Evolutionary conservation across 2,329 filamentous ascomycete species (phyloP).

Genomic region (Coniochaeta sp.): DNA sequence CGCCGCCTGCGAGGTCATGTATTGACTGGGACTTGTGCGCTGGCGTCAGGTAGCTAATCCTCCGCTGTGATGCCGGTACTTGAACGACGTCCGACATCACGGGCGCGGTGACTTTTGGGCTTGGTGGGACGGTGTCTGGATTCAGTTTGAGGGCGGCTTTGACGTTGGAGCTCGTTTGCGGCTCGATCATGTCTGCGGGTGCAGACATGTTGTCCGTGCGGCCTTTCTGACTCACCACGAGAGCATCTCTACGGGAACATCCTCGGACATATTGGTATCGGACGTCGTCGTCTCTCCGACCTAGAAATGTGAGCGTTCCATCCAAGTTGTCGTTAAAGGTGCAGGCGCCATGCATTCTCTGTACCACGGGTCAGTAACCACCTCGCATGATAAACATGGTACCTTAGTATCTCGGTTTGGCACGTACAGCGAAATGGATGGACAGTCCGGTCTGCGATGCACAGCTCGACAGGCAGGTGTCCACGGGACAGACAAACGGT

Average conservation of each 20-base stretch:
- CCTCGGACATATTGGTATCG: background rate
- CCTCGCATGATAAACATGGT: background rate
- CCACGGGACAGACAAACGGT: constrained; percentile 9
- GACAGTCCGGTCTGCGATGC: background rate
- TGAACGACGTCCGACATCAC: background rate
- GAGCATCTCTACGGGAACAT: constrained; percentile 3
- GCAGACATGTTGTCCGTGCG: no score
- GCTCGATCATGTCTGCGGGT: no score
- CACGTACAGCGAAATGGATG: constrained; percentile 7
- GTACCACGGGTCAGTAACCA: background rate
- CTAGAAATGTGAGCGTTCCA: constrained; percentile 4
- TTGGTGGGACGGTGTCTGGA: background rate
- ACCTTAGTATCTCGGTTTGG: background rate
- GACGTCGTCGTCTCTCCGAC: background rate
- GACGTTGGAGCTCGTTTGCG: constrained; percentile 2
- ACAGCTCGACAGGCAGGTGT: constrained; percentile 4
- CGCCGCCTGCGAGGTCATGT: background rate
- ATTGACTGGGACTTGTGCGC: background rate
- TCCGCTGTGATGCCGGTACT: background rate
- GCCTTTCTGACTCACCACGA: constrained; percentile 1
- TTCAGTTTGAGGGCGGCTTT: constrained; percentile 6
- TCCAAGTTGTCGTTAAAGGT: constrained; percentile 9
- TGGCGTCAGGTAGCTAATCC: background rate
- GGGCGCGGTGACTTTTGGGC: background rate
- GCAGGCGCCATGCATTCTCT: constrained; percentile 2